Percentiles rank a stretch among this genome's conserved stretches.
Evolutionary conservation across 2,329 filamentous ascomycete species (phyloP).

Genomic region (Fusarium lateritium): DNA sequence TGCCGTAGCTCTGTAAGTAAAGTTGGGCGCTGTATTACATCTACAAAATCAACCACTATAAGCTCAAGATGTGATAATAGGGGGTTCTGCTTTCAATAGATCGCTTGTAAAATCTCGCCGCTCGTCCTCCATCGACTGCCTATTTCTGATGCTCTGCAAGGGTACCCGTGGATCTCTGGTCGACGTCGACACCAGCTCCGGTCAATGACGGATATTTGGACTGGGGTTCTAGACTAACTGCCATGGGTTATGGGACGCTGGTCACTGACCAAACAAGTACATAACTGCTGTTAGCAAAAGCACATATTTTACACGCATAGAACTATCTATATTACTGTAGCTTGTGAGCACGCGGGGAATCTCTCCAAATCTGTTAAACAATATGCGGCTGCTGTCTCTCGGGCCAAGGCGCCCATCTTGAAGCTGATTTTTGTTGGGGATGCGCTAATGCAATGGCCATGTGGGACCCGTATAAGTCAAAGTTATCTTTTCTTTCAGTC

Average conservation of each 20-base stretch:
- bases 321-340: conserved; percentile 6
- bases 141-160: conserved; percentile 37
- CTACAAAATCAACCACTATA: not conserved
- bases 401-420: conserved; percentile 12
- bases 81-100: not conserved
- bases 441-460: conserved; percentile 47
- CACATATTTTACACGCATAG: accelerated
- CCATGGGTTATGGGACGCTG: conserved; percentile 18
- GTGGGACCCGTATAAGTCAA: conserved; percentile 37
- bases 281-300: not conserved
- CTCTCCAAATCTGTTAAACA: conserved; percentile 42
- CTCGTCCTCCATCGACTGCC: conserved; percentile 24
- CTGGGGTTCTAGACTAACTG: conserved; percentile 26
- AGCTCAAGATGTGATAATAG: conserved; percentile 7
- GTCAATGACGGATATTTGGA: conserved; percentile 23
- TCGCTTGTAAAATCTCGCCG: conserved; percentile 21
- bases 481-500: conserved; percentile 5
- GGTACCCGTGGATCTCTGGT: conserved; percentile 36
- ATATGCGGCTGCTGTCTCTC: conserved; percentile 27
- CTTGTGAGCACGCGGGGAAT: conserved; percentile 30
- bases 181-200: conserved; percentile 36
- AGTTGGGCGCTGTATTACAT: not conserved
- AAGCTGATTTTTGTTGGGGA: conserved; percentile 50
- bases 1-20: not conserved
- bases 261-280: conserved; percentile 6